These are phyloP conservation scores for Serendipita sp. DNA, from an alignment of 768 basidiomycete species.

Conservation along the genomic window DNA sequence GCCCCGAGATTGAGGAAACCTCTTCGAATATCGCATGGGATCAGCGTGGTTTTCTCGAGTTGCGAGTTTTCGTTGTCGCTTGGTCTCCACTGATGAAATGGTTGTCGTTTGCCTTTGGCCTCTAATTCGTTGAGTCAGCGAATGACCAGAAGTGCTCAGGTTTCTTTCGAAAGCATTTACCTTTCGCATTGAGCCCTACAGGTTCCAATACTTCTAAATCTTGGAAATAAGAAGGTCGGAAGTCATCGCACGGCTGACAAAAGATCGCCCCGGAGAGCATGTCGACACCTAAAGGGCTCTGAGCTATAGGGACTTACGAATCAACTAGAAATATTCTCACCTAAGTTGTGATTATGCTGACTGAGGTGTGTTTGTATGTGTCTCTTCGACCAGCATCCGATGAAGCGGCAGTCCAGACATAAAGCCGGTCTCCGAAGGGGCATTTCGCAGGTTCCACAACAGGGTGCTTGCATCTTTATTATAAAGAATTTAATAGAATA, in stretches of 20 bases:
- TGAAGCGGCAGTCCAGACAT: conserved; percentile 55
- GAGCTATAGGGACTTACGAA: too few species aligned
- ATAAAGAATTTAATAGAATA: neutral
- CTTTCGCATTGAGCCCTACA: too few species aligned
- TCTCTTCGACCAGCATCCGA: conserved; percentile 50
- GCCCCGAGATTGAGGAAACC: conserved; percentile 80
- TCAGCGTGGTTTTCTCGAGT: neutral
- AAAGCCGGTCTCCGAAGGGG: conserved; percentile 49
- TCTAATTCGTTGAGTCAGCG: conserved; percentile 6
- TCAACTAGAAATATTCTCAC: too few species aligned
- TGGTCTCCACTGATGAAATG: neutral
- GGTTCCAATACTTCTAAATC: too few species aligned
- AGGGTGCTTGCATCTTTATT: conserved; percentile 39
- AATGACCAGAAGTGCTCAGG: neutral
- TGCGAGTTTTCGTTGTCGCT: neutral
- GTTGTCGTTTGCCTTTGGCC: neutral
- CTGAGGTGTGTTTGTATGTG: conserved; percentile 46
- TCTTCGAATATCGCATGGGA: conserved; percentile 40
- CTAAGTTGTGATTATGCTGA: conserved; percentile 40
- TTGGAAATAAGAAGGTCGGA: neutral
- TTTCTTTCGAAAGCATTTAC: too few species aligned
- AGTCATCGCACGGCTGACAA: neutral
- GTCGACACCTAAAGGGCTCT: neutral
- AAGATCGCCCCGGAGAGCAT: neutral
- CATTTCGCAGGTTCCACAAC: conserved; percentile 43